Base-by-base conservation (phyloP, 331 rosid genomes). In the Quercus phellos region DNA sequence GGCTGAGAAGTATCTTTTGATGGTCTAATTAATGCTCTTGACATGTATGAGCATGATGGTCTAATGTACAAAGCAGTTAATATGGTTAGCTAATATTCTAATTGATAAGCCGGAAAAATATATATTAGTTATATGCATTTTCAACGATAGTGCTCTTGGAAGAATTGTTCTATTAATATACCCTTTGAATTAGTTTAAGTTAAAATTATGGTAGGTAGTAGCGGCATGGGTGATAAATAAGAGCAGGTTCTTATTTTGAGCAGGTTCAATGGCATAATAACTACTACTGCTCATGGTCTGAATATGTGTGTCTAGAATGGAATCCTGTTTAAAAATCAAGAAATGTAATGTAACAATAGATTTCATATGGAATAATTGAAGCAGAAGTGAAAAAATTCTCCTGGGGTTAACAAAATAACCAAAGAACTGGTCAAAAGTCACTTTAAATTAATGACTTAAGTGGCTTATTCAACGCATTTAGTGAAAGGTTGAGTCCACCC, bases 381-480 rank as follows among this genome's bases (percentile, higher is more conserved):
- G 4, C 11, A 51, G 73, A 51, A 76, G 51, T 30, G 14, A 66
- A 51, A 24, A 27, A 61, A 30, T 70, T 80, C 46, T 68, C 72
- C 22, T 1, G 68, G 32, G 35, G 55, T 46, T 19, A 61, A 42
- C 9, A 38, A 53, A 75, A 70, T 64, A 73, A 70, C 56, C 24
- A 71, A 77, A 58, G 78, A 86, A 72, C 24, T 72, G 43, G 60
- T 43, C 68, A 70, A 68, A 81, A 68, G 82, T 80, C 77, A 8
- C 19, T 6, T 35, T 46, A 46, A 16, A 55, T 38, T 38, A 38
- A 26, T 81, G 76, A 70, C 64, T 38, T 38, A 6, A 38, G 64
- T 75, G 91, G 84, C 88, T 78, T 68, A 78, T 87, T 90, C 90
- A 81, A 80, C 68, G 22, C 82, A 56, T 34, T 60, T 81, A 72